Evolutionary conservation across 2,329 filamentous ascomycete species (phyloP), one percentile per base, ranked within the genome.

Genomic region (Alternaria arborescens): DNA sequence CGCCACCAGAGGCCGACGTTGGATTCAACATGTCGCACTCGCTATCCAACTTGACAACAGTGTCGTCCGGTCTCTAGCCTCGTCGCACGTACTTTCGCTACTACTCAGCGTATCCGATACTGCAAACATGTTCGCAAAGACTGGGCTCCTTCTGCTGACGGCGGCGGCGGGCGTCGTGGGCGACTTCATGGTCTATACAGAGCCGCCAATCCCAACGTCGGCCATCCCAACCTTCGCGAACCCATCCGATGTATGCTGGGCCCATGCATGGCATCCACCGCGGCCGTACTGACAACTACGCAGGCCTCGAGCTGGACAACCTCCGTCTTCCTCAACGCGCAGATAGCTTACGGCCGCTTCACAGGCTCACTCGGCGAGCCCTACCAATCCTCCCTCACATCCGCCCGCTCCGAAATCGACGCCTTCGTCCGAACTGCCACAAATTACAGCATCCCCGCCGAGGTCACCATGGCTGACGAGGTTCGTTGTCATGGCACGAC

Each of bases 121-220:
- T n/a, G 8, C 22, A 47, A 47, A 26, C 42, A 70, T 70, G 67
- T 66, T 67, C 16, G 20, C 60, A 20, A 65, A 61, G 46, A 54
- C 46, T 30, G 44, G 55, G 5, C 61, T 70, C 48, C 52, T 69
- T 51, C 51, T 70, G 38, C 55, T 71, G 30, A 64, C 62, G 38
- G 57, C 58, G 8, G 64, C 62, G 28, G 62, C 65, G 32, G 59
- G 66, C 18, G 28, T 71, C 36, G 48, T 55, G 16, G 71, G 71
- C 53, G 73, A 75, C 54, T 75, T 75, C 58, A 72, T 74, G 71
- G 69, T 75, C 14, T 75, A 75, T 52, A 75, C 71, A 1, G 68
- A 66, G 26, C 71, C 71, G 5, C 73, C 73, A 2, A 74, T 75
- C 18, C 73, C 73, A 12, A 74, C 70, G 6, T 55, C 59, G 14